Conservation (phyloP, 495 filamentous ascomycete genomes). For the Penicillium macrosclerotiorum region DNA sequence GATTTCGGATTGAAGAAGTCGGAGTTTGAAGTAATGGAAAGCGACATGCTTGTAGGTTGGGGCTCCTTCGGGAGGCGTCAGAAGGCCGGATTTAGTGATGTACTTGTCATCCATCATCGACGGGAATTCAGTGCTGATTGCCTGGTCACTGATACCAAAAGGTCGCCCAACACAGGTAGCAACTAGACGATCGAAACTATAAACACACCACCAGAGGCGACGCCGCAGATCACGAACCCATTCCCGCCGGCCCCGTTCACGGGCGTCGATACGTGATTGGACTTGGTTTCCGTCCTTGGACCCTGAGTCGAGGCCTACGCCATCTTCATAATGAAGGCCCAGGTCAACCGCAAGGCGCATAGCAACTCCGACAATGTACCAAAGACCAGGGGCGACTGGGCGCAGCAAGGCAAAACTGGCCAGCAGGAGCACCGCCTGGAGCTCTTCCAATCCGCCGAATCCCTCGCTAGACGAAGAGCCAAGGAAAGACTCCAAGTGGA, state of each 20-base stretch:
- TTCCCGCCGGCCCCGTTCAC: conserved; percentile 73
- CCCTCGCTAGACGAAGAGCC: conserved; percentile 61
- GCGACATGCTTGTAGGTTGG: conserved; percentile 87
- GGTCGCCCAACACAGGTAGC: conserved; percentile 89
- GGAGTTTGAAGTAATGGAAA: conserved; percentile 86
- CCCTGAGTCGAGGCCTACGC: conserved; percentile 60
- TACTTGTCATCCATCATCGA: conserved; percentile 82
- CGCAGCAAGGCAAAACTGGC: conserved; percentile 88
- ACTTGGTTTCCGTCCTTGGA: conserved; percentile 35
- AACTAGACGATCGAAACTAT: conserved; percentile 89
- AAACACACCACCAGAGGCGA: conserved; percentile 94
- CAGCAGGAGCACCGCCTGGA: conserved; percentile 86
- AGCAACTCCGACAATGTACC: conserved; percentile 96
- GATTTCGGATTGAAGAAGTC: conserved; percentile 93
- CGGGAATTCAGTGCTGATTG: conserved; percentile 91
- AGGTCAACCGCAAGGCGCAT: conserved; percentile 87
- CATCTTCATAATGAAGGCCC: conserved; percentile 90
- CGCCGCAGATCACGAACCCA: conserved; percentile 85
- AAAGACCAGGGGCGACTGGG: conserved; percentile 88
- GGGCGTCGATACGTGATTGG: conserved; percentile 42
- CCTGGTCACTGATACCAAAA: conserved; percentile 90
- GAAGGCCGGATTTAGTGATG: conserved; percentile 81
- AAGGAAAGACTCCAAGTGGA: conserved; percentile 85
- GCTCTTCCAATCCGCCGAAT: conserved; percentile 80
- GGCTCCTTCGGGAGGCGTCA: conserved; percentile 47